Base-by-base conservation (phyloP, 148 eudicot genomes). In the Tetragonia tetragonoides region DNA sequence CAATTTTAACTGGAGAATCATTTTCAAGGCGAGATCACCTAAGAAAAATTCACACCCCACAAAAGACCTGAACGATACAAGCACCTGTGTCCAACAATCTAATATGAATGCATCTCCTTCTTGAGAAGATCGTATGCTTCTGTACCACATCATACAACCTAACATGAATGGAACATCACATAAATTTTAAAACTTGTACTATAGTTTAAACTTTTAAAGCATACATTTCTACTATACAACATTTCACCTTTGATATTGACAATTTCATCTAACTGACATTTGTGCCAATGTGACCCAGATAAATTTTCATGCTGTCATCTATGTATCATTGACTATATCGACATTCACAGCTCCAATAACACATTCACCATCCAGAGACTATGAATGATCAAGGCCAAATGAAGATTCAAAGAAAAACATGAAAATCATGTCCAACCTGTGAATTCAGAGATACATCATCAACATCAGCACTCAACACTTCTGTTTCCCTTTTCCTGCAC, bases 361-460 rank as follows among this genome's bases (percentile, higher is more conserved):
- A 9, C 24, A 62, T 46, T 69, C 28, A 44, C 12, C 59, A 44
- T 67, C 44, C 23, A 74, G 47, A 75, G 47, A 75, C 85, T 63
- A 78, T 18, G 72, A 77, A 66, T 34, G 9, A 78, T 28, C 34
- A 78, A 44, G 49, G 23, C 60, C 70, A 60, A 37, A 75, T 24
- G 21, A 41, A 59, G 49, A 68, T 51, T 89, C 87, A 88, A 81
- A 80, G 85, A 81, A 88, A 80, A 60, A 81, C 86, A 71, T 89
- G 88, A 82, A 81, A 84, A 85, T 82, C 84, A 75, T 79, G 83
- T 77, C 86, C 84, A 66, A 85, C 85, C 86, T 85, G 84, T 18
- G 87, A 74, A 75, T 90, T 88, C 73, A 61, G 85, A 49, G 66
- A 79, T 47, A 53, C 72, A 75, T 41, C 44, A 74, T 53, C 73